Conservation (phyloP, 768 basidiomycete species). For the Sarcomyxa edulis region DNA sequence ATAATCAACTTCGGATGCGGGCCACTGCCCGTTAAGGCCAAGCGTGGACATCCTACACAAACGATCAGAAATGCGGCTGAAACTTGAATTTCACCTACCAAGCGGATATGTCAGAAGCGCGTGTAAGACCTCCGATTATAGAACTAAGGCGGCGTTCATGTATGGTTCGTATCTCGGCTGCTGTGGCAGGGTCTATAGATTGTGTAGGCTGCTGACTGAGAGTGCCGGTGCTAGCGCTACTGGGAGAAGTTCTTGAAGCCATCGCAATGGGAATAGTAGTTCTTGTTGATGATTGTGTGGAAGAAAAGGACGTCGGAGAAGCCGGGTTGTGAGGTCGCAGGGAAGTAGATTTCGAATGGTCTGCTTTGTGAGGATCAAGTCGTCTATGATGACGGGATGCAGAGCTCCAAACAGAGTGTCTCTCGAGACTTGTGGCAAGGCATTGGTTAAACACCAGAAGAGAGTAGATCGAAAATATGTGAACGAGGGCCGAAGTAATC, state of each 20-base stretch:
- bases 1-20: constrained; percentile 51
- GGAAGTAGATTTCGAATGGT: too few species aligned
- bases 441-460: neutral
- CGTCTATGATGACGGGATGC: too few species aligned
- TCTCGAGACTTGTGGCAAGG: neutral
- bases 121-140: constrained; percentile 33
- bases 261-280: neutral
- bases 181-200: constrained; percentile 11
- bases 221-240: too few species aligned
- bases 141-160: constrained; percentile 31
- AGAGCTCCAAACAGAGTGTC: neutral
- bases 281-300: neutral
- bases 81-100: constrained; percentile 24
- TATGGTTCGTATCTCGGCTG: constrained; percentile 26
- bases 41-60: constrained; percentile 40
- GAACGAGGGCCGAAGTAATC: neutral
- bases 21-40: constrained; percentile 48
- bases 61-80: neutral
- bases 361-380: too few species aligned
- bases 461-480: constrained; percentile 3
- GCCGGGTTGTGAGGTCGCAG: too few species aligned
- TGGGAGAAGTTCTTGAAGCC: neutral
- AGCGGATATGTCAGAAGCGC: constrained; percentile 26
- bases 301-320: neutral
- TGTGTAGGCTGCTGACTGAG: too few species aligned